Base-by-base conservation (phyloP, 208 protist genomes). In the Vickermania spadyakhi region DNA sequence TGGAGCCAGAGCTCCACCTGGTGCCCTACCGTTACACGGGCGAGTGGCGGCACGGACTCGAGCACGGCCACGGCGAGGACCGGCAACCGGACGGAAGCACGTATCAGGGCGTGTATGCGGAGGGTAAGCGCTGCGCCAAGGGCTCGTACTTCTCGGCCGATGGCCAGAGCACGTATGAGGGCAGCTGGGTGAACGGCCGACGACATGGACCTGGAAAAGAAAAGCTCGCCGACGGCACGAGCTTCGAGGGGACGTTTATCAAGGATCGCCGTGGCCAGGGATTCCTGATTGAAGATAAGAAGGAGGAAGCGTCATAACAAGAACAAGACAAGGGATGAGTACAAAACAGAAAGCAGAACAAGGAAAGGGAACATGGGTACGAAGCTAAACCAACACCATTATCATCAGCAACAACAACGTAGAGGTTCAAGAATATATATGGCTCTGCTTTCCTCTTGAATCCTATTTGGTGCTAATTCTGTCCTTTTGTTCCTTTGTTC, bases 171-270 rank as follows among this genome's bases (percentile, higher is more conserved):
- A 45, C 36, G 18, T 95, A 96, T 63, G 84, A 94, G 63, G 91
- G 91, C 22, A 68, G 53, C 53, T 96, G 87, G 79, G 77, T 72
- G 51, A 60, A 89, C 49, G 88, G 84, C 51, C 83, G 86, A 74
- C 96, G 94, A 68, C 85, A 97, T 45, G 92, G 92, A 29, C 69
- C 79, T 30, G 92, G 83, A 14, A 77, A 79, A 61, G 92, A 94
- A 56, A 91, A 83, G 52, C 90, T 96, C 59, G 89, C 87, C 66
- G 89, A 94, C 62, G 91, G 91, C n/a, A 90, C 86, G 28, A 56
- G 81, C 56, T 96, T 79, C 56, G 75, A 81, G 50, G 91, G 91
- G 56, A 88, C 67, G 18, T 96, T 45, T 45, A 7, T 83, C 82
- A 95, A 94, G 77, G 82, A 93, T 63, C 87, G 88, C 67, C 62